phyloP scores from a whole-genome alignment of 768 basidiomycete species.

The Auriculariales sp. region DNA sequence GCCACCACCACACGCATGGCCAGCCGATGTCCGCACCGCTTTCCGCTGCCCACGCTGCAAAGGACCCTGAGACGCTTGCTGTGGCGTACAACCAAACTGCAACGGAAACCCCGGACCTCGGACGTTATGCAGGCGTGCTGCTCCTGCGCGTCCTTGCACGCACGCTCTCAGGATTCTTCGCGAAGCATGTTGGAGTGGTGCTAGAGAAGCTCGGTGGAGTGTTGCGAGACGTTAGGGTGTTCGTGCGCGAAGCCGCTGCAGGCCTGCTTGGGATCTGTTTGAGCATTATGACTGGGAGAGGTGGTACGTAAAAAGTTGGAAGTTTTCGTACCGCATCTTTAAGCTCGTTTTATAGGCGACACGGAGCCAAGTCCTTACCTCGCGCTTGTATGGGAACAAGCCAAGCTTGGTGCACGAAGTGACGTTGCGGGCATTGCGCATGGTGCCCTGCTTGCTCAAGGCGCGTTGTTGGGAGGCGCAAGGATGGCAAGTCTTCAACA shows the following conservation, averaged over 20 bases:
- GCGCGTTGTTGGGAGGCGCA: slow-evolving; percentile 83
- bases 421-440: slow-evolving; percentile 80
- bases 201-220: slow-evolving; percentile 90
- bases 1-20: too few species aligned
- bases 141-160: slow-evolving; percentile 87
- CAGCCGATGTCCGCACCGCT: too few species aligned
- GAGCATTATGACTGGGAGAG: slow-evolving; percentile 67
- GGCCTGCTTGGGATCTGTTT: slow-evolving; percentile 88
- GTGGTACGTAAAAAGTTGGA: too few species aligned
- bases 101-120: slow-evolving; percentile 47
- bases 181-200: slow-evolving; percentile 73
- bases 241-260: slow-evolving; percentile 86
- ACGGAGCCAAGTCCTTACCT: slow-evolving; percentile 49
- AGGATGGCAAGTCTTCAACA: slow-evolving; percentile 54
- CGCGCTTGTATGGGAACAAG: slow-evolving; percentile 75
- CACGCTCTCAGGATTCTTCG: slow-evolving; percentile 77
- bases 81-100: slow-evolving; percentile 69
- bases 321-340: too few species aligned
- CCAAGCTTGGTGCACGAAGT: slow-evolving; percentile 63
- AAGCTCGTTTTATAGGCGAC: too few species aligned
- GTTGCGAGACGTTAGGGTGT: slow-evolving; percentile 69
- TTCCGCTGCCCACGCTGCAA: too few species aligned
- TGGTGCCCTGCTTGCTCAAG: slow-evolving; percentile 82
- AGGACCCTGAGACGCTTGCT: too few species aligned
- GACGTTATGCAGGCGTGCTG: slow-evolving; percentile 85